Conservation (phyloP, 176 grass and related monocot species). For the Eragrostis curvula region DNA sequence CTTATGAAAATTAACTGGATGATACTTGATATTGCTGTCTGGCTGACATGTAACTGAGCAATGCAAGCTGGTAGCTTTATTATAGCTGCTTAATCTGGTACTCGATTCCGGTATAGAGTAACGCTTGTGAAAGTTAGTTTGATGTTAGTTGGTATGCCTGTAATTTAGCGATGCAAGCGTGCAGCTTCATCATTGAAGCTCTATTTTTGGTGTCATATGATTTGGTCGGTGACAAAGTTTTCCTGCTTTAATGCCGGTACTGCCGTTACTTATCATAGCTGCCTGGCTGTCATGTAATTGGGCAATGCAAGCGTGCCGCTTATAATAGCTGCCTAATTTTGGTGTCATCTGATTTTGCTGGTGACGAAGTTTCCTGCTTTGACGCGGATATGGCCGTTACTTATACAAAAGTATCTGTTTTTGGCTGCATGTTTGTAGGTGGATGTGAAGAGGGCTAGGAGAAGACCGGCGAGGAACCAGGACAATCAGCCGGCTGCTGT, state of each 20-base stretch:
- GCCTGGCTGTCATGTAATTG: no score
- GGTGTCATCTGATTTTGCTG: background rate
- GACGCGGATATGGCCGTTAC: background rate
- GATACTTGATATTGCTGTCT: background rate
- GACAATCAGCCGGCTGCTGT: background rate
- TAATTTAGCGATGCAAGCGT: background rate
- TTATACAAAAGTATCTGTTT: background rate
- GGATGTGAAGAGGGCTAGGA: constrained; percentile 75
- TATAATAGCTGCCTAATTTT: background rate
- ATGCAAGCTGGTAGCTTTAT: no score
- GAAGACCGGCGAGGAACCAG: constrained; percentile 23
- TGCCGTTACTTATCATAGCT: background rate
- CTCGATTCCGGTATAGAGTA: background rate
- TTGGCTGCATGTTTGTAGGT: constrained; percentile 38
- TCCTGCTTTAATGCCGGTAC: background rate
- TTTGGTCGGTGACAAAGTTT: background rate
- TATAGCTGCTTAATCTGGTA: background rate
- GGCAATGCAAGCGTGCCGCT: background rate
- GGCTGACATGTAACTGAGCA: background rate
- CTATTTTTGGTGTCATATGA: background rate
- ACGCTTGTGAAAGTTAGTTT: background rate
- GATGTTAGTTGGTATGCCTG: background rate
- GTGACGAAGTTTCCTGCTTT: background rate
- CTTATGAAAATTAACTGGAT: background rate
- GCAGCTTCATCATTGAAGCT: background rate